Evolutionary conservation across 352 stramenopile species (phyloP).

Genomic region (Vaucheria bursata): DNA sequence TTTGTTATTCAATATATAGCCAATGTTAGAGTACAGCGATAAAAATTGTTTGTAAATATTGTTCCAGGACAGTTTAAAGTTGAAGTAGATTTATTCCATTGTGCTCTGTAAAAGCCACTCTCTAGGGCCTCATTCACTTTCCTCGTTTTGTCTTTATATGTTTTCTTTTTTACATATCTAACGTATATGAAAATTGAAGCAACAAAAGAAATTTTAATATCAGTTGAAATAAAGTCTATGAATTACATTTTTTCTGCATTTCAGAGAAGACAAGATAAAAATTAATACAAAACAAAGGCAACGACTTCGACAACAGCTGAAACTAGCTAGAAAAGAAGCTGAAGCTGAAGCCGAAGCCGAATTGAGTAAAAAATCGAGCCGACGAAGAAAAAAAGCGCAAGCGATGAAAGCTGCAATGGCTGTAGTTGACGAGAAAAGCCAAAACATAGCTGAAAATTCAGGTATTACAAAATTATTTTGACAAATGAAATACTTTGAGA

Average conservation of each 20-base stretch:
- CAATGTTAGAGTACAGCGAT: no score
- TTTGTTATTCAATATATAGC: no score
- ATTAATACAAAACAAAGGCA: conserved; percentile 32
- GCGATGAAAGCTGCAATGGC: no score
- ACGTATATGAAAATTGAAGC: neutral
- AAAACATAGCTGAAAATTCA: no score
- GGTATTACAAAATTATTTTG: no score
- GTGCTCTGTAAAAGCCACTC: neutral
- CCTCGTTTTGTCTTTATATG: neutral
- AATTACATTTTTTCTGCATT: neutral
- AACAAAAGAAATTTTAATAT: neutral
- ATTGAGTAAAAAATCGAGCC: neutral
- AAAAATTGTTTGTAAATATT: no score
- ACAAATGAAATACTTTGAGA: no score
- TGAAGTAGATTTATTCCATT: neutral
- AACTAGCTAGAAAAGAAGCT: conserved; percentile 8
- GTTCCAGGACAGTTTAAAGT: no score
- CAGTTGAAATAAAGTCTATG: neutral
- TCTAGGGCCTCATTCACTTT: neutral
- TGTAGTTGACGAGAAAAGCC: no score
- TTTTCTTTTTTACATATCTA: neutral
- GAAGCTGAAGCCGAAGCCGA: conserved; percentile 17
- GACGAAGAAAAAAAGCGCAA: neutral
- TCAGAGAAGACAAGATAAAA: conserved; percentile 18
- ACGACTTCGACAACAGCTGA: conserved; percentile 37